A percentile compares a stretch with the other conserved stretches of the same genome.
phyloP scores from a whole-genome alignment of 495 filamentous ascomycete species.

The Clavariopsis aquatica region DNA sequence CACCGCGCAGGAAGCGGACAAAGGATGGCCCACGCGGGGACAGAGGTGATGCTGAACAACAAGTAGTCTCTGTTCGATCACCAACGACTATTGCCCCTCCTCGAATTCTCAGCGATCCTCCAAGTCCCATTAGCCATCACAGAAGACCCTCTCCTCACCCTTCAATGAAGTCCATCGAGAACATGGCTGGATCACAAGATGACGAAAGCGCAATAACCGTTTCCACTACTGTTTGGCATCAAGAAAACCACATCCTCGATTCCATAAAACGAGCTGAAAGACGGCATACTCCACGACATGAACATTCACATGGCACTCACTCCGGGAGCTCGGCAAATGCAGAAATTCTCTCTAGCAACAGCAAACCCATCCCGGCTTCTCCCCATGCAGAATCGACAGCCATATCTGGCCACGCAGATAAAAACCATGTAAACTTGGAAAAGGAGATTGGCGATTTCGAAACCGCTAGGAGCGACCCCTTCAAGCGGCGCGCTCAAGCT shows the following conservation, averaged over 20 bases:
- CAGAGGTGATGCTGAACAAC: neutral
- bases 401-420: conserved; percentile 30
- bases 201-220: neutral
- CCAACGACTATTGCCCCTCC: conserved; percentile 5
- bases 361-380: conserved; percentile 30
- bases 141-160: neutral
- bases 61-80: neutral
- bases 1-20: conserved; percentile 6
- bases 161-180: neutral
- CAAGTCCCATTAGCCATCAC: neutral
- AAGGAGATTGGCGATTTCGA: conserved; percentile 11
- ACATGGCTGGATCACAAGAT: neutral
- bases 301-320: neutral
- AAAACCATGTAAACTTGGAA: conserved; percentile 13
- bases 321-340: conserved; percentile 6
- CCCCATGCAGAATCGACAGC: conserved; percentile 34
- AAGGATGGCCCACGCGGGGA: neutral
- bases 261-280: neutral
- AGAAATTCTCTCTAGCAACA: conserved; percentile 35
- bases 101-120: conserved; percentile 14
- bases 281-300: conserved; percentile 12
- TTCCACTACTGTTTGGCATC: neutral
- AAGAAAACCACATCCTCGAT: neutral
- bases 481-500: neutral
- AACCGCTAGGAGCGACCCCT: conserved; percentile 28